These are phyloP conservation scores for Kernera saxatilis DNA, from an alignment of 345 rosid species.

Conservation along the genomic window DNA sequence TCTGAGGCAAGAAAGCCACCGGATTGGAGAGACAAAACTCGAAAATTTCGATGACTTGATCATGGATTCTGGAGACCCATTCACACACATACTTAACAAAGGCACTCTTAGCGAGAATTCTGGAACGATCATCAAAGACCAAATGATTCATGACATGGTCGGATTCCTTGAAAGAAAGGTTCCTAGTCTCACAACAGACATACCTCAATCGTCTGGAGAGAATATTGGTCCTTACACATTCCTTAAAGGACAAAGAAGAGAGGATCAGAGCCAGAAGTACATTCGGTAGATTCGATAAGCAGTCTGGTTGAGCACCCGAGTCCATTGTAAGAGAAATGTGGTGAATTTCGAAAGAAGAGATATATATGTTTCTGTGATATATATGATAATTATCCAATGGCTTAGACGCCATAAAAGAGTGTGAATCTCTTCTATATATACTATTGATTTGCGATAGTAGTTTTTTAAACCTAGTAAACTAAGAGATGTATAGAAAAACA, in stretches of 20 bases:
- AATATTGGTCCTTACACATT: constrained; percentile 30
- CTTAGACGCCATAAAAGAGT: not conserved
- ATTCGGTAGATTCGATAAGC: constrained; percentile 8
- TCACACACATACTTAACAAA: constrained; percentile 21
- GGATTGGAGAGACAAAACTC: constrained; percentile 28
- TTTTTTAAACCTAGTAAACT: no score
- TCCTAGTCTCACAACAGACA: constrained; percentile 10
- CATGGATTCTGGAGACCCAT: constrained; percentile 9
- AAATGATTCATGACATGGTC: constrained; percentile 9
- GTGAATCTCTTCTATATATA: not conserved
- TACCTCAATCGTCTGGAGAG: constrained; percentile 32
- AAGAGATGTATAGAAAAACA: no score
- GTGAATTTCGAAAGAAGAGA: not conserved
- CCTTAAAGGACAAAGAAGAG: constrained; percentile 35
- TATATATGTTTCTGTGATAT: not conserved
- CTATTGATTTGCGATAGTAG: no score
- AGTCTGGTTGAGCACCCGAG: not conserved
- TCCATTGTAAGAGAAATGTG: not conserved
- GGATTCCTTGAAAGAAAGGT: constrained; percentile 29
- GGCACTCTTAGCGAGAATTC: not conserved
- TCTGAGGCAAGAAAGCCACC: not conserved
- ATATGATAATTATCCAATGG: not conserved
- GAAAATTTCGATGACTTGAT: constrained; percentile 3
- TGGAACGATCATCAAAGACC: not conserved
- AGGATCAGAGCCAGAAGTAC: constrained; percentile 15